A percentile compares a stretch with the other conserved stretches of the same genome.
Evolutionary conservation across 331 rosid genomes (phyloP).

Genomic region (Dryas integrifolia): DNA sequence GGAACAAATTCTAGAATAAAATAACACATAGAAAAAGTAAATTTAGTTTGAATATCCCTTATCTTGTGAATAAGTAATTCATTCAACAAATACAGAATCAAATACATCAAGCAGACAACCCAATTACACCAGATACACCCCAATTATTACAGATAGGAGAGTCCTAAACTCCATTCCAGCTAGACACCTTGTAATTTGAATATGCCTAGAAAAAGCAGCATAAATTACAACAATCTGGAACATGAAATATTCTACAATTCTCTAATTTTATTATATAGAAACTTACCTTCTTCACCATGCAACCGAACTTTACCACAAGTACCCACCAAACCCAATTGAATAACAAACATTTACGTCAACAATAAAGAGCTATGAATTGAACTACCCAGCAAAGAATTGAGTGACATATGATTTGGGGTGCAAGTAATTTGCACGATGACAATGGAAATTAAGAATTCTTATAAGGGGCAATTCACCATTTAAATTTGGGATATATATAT

Average conservation of each 20-base stretch:
- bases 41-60: neutral
- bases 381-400: neutral
- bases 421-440: neutral
- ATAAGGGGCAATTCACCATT: neutral
- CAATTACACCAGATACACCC: neutral
- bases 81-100: neutral
- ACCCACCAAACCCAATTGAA: neutral
- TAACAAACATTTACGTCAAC: neutral
- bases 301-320: neutral
- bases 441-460: neutral
- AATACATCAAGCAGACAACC: neutral
- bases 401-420: neutral
- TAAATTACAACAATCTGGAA: neutral
- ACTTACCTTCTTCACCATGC: neutral
- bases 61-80: neutral
- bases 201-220: neutral
- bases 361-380: constrained; percentile 7
- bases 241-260: neutral
- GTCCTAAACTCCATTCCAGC: neutral
- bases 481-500: neutral
- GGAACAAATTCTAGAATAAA: neutral
- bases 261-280: neutral
- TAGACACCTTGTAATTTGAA: neutral
- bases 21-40: neutral
- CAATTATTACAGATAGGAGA: neutral